Base-by-base conservation (phyloP, 805 yeast genomes). In the Saccharomycopsis selenospora region DNA sequence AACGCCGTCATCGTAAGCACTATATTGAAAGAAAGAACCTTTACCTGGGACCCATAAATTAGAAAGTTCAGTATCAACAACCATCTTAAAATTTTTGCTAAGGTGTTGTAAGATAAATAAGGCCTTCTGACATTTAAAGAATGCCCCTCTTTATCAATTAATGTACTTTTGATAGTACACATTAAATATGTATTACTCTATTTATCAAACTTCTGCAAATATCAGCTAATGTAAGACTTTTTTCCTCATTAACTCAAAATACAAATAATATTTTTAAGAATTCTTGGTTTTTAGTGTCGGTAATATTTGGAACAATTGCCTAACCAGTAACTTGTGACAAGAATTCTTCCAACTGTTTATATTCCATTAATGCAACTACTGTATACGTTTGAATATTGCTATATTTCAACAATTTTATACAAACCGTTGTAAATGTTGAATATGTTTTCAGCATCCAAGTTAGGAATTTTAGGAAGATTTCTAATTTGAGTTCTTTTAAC, bases 401-500 rank as follows among this genome's bases (percentile, higher is more conserved):
- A n/a, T 87, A n/a, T 71, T 61, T 82, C 82, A 25, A 89, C 75
- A 10, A 86, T 82, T 29, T 79, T 76, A 59, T 90, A 88, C 63
- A 80, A 91, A 36, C 93, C 70, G 59, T 93, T 98, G 62, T 93
- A 91, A 3, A 89, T 70, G 48, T 83, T 76, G 3, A 88, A 78
- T 14, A 88, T 56, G 36, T 85, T 77, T 0, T 72, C 80, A 23
- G 65, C 69, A 3, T 71, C 62, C 29, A 91, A 66, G 59, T 84
- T 77, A 23, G 71, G 73, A 1, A 86, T 77, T 60, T 82, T 82
- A 29, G 95, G 91, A 47, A 91, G 68, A 63, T 88, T 90, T 56
- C 99, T 73, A 36, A 93, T 63, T 63, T 93, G 96, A 0, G 97
- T 87, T 49, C 96, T 74, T 64, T 91, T 93, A 29, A 93, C 95